These are phyloP conservation scores for Aspergillus alliaceus DNA, from an alignment of 2,329 filamentous ascomycete genomes.

Conservation along the genomic window DNA sequence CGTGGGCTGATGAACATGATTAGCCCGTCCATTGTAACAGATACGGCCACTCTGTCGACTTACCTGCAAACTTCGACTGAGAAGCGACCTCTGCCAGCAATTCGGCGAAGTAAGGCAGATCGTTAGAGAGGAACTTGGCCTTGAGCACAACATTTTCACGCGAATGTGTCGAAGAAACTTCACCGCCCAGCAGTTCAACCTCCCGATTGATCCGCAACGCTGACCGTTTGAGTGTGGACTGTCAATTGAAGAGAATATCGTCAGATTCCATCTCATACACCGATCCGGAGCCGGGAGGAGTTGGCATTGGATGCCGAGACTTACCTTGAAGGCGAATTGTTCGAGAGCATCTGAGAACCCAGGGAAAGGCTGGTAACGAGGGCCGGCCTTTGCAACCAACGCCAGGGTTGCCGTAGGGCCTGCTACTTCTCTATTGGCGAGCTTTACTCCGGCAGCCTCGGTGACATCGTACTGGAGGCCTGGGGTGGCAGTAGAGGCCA, in stretches of 20 bases:
- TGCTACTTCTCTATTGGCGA: conserved; percentile 84
- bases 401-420: conserved; percentile 89
- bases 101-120: conserved; percentile 97
- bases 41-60: conserved; percentile 21
- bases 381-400: conserved; percentile 90
- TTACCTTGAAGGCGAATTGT: conserved; percentile 96
- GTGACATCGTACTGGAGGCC: conserved; percentile 85
- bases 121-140: conserved; percentile 91
- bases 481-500: conserved; percentile 66
- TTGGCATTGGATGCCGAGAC: conserved; percentile 28
- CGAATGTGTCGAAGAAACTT: conserved; percentile 84
- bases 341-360: conserved; percentile 87
- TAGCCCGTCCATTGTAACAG: conserved; percentile 8
- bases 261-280: conserved; percentile 12
- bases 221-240: conserved; percentile 80
- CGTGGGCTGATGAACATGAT: conserved; percentile 63
- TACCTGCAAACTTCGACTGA: conserved; percentile 79
- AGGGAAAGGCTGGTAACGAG: conserved; percentile 85
- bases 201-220: conserved; percentile 92
- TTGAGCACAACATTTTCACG: conserved; percentile 90
- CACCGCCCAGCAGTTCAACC: conserved; percentile 88
- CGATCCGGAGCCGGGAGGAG: not conserved
- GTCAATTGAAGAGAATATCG: conserved; percentile 45
- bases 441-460: conserved; percentile 85
- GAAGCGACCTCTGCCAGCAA: conserved; percentile 88